Conservation (phyloP, 1,139 yeast genomes). For the Nakaseomyces bracarensis region DNA sequence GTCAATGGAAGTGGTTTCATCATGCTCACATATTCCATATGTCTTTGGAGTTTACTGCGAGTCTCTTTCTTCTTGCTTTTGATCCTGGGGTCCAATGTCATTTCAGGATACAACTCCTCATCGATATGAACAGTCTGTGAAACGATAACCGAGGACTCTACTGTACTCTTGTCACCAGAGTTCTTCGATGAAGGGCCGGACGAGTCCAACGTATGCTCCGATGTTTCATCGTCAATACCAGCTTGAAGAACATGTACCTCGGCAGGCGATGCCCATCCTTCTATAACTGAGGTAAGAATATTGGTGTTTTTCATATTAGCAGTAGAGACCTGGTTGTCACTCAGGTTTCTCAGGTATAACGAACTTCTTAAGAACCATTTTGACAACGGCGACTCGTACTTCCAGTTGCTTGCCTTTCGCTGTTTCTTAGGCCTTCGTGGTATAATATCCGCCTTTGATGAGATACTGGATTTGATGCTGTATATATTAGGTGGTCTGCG, state of each 20-base stretch:
- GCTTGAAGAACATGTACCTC: too few species aligned
- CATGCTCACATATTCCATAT: conserved; percentile 12
- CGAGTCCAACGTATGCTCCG: too few species aligned
- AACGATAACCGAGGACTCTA: background rate
- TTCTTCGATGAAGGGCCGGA: too few species aligned
- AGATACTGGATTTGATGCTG: conserved; percentile 14
- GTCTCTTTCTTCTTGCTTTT: conserved; percentile 10
- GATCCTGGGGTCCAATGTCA: background rate
- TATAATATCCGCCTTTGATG: background rate
- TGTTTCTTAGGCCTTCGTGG: background rate
- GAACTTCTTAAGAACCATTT: conserved; percentile 30
- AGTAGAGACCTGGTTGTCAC: background rate
- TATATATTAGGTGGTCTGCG: conserved; percentile 22
- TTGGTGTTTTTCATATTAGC: conserved; percentile 1
- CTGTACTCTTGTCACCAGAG: too few species aligned
- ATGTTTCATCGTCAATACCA: too few species aligned
- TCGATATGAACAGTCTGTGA: background rate
- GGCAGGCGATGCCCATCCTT: conserved; percentile 4
- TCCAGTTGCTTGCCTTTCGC: conserved; percentile 17
- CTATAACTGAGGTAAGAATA: conserved; percentile 7
- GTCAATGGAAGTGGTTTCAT: conserved; percentile 22
- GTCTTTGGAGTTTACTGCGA: conserved; percentile 13
- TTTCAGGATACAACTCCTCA: background rate
- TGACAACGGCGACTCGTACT: conserved; percentile 29
- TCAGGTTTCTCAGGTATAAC: conserved; percentile 16